Evolutionary conservation across 2,329 filamentous ascomycete genomes (phyloP).

Genomic region (Trichoderma koningii): DNA sequence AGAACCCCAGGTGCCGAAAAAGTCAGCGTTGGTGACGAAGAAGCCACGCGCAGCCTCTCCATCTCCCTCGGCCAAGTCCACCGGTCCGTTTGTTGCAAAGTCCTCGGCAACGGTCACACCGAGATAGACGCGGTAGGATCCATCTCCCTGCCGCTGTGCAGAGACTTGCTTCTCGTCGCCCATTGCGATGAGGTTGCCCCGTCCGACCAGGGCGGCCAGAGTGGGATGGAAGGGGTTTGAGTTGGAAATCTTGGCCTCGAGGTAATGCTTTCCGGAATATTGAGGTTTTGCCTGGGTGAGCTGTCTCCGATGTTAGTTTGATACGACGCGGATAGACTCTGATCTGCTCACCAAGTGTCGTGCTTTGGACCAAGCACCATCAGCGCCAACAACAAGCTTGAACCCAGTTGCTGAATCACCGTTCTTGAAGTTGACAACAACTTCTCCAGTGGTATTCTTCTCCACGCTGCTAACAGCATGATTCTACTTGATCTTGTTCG

Average conservation of each 20-base stretch:
- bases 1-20: constrained; percentile 10
- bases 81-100: background rate
- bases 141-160: background rate
- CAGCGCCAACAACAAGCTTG: constrained; percentile 43
- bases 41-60: constrained; percentile 1
- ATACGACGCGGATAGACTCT: background rate
- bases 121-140: constrained; percentile 10
- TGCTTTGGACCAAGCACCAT: constrained; percentile 45
- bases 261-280: constrained; percentile 21
- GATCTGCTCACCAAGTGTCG: constrained; percentile 29
- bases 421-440: constrained; percentile 45
- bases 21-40: background rate
- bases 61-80: background rate
- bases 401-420: constrained; percentile 40
- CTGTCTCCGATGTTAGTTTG: constrained; percentile 25
- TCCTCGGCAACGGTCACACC: background rate
- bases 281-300: constrained; percentile 29
- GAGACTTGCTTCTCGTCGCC: constrained; percentile 8
- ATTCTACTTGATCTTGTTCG: constrained; percentile 47
- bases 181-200: background rate
- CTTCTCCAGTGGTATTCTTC: constrained; percentile 30
- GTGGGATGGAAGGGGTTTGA: constrained; percentile 8
- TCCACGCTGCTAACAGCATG: constrained; percentile 26
- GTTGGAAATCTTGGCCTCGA: constrained; percentile 7
- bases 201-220: background rate